phyloP scores from a whole-genome alignment of 2,329 filamentous ascomycete genomes.

The Parafenestella ontariensis region DNA sequence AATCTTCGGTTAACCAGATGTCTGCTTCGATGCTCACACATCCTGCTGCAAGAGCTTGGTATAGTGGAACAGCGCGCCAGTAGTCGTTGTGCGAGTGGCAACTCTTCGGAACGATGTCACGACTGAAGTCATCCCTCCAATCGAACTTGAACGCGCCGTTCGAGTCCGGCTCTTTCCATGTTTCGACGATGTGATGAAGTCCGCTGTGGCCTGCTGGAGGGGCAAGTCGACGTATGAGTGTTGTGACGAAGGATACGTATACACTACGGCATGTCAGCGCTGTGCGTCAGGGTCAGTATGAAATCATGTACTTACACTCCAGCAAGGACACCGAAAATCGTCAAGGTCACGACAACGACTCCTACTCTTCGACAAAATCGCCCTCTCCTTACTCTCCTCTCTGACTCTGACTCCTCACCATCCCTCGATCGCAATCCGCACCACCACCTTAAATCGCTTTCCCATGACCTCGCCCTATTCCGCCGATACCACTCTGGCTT shows the following conservation, averaged over 20 bases:
- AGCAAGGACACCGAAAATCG: conserved; percentile 24
- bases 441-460: conserved; percentile 1
- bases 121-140: conserved; percentile 49
- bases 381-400: conserved; percentile 13
- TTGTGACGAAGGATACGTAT: conserved; percentile 31
- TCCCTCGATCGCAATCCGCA: conserved; percentile 4
- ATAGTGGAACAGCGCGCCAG: conserved; percentile 51
- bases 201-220: conserved; percentile 29
- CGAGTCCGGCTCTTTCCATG: conserved; percentile 34
- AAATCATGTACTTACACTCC: conserved; percentile 18
- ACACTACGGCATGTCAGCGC: conserved; percentile 23
- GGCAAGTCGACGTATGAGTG: conserved; percentile 26
- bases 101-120: conserved; percentile 46
- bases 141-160: conserved; percentile 26
- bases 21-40: conserved; percentile 45
- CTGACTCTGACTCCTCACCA: conserved; percentile 4
- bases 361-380: conserved; percentile 9
- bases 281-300: too few relatives aligned
- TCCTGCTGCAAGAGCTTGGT: conserved; percentile 49
- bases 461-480: conserved; percentile 7
- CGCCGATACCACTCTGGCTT: conserved; percentile 12
- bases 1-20: conserved; percentile 34
- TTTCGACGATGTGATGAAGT: conserved; percentile 31
- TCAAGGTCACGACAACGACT: conserved; percentile 15
- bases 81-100: conserved; percentile 56